These are phyloP conservation scores for Hypoxylon sp. DNA, from an alignment of 2,329 filamentous ascomycete genomes.

Conservation along the genomic window DNA sequence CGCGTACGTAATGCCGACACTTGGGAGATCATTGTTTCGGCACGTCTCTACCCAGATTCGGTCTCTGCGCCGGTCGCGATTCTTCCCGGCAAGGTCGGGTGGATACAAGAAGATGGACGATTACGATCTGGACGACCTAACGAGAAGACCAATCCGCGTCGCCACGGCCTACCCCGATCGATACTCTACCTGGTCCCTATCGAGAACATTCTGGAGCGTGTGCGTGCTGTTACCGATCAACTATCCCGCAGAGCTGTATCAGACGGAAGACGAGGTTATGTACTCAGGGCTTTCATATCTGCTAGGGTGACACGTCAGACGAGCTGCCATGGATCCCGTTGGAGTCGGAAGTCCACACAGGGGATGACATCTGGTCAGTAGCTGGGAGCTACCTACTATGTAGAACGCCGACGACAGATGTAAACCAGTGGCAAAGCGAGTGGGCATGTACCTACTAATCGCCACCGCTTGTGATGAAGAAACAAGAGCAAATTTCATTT, in stretches of 20 bases:
- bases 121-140: constrained; percentile 20
- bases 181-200: constrained; percentile 3
- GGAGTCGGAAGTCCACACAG: background rate
- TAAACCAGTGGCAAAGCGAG: constrained; percentile 3
- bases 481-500: background rate
- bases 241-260: constrained; percentile 4
- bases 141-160: constrained; percentile 1
- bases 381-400: background rate
- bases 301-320: constrained; percentile 4
- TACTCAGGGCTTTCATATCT: constrained; percentile 19
- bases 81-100: constrained; percentile 4
- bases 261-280: constrained; percentile 3
- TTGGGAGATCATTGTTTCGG: constrained; percentile 11
- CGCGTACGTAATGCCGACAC: constrained; percentile 12
- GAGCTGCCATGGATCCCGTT: background rate
- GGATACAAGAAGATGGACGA: constrained; percentile 15
- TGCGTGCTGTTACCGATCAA: background rate
- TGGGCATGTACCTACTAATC: background rate
- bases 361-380: background rate
- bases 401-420: background rate
- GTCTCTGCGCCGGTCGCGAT: constrained; percentile 1
- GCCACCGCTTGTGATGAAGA: constrained; percentile 8
- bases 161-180: background rate
- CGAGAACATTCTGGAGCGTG: constrained; percentile 1
- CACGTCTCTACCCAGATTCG: constrained; percentile 8